Base-by-base conservation (phyloP, 192 early-diverging fungal species). In the Backusella westeae region DNA sequence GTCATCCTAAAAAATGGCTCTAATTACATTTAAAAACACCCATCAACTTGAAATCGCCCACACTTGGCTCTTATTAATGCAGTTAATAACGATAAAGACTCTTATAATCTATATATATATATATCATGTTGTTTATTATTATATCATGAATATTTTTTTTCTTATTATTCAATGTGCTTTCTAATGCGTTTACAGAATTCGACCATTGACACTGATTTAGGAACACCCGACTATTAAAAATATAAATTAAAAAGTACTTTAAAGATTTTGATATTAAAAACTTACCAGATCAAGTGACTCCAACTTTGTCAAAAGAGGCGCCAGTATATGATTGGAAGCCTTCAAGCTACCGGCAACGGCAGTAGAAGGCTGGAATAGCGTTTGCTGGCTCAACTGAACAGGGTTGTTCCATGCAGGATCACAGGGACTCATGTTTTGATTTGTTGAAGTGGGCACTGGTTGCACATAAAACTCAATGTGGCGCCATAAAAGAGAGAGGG, bases 401-500 rank as follows among this genome's bases (percentile, higher is more conserved):
- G 70, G n/a, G 2, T 71, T 44, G 26, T 34, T 44, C 36, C 35
- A 35, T 0, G 19, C 12, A n/a, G 21, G 34, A 0, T 70, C 69
- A 29, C 69, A 70, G 26, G 70, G 70, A 17, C 70, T 71, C 3
- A 71, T 32, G 7, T 29, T 14, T 4, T 41, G 6, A 3, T 26
- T 44, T 32, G 70, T 9, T 32, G 23, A 34, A 8, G 42, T 41
- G 10, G 41, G n/a, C 12, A 49, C 34, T 15, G 10, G 29, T 8
- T 69, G 34, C 17, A 71, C 15, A 44, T 71, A 71, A 19, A 46
- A 71, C 29, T 32, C 70, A 17, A 71, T 46, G 5, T 71, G 70
- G 8, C 70, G 39, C 70, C 70, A 71, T 17, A 71, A 29, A 44
- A 71, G 26, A 46, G 42, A 71, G 17, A 71, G 23, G 8, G 42